Evolutionary conservation across 768 basidiomycete genomes (phyloP).

Genomic region (Mrakia frigida): DNA sequence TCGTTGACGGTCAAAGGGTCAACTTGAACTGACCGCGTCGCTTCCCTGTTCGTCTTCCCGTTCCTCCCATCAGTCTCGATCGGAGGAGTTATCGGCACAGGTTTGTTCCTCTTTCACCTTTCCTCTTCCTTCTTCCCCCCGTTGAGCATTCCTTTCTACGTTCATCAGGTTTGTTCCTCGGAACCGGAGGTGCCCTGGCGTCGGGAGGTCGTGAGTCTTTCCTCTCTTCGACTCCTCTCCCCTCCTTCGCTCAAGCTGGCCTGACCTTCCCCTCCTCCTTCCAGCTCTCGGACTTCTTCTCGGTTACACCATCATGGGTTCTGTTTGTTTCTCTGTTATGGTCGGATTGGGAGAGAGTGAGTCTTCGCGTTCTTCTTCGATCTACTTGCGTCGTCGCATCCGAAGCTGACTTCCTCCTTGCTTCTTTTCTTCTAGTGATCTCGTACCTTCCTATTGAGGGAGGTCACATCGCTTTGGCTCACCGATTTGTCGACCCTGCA

Average conservation of each 20-base stretch:
- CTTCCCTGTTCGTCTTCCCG: background rate
- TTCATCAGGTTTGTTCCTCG: constrained; percentile 38
- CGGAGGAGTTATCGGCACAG: constrained; percentile 28
- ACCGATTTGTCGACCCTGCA: constrained; percentile 32
- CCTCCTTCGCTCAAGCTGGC: too few species aligned
- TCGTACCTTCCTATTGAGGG: constrained; percentile 34
- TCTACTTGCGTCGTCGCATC: background rate
- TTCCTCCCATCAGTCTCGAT: constrained; percentile 12
- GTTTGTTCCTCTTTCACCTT: too few species aligned
- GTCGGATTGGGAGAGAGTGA: constrained; percentile 30
- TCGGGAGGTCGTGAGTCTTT: constrained; percentile 33
- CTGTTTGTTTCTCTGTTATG: constrained; percentile 30
- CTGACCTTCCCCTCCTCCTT: too few species aligned
- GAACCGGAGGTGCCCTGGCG: constrained; percentile 36
- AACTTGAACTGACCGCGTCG: background rate
- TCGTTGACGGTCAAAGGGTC: background rate
- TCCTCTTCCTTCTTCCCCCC: background rate
- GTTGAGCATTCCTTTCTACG: background rate
- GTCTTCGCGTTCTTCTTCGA: background rate
- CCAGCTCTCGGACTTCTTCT: constrained; percentile 35
- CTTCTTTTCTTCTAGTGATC: constrained; percentile 20
- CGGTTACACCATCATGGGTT: constrained; percentile 34
- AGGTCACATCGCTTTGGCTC: constrained; percentile 32
- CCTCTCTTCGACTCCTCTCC: too few species aligned
- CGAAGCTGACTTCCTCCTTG: background rate